Evolutionary conservation across 1,284 basidiomycete species (phyloP).

Genomic region (Ganoderma lingzhi): DNA sequence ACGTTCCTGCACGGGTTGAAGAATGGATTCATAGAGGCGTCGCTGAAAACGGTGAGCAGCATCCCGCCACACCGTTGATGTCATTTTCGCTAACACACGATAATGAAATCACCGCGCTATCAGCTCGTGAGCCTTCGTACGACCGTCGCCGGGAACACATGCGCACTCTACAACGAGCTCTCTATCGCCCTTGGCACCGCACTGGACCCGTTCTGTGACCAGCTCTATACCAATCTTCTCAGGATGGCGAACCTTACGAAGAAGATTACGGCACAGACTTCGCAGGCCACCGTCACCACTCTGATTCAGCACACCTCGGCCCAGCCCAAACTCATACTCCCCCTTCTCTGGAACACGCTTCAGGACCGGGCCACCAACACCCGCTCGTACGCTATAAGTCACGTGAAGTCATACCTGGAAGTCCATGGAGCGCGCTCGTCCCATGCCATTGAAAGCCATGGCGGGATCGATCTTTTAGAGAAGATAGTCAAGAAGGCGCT

Average conservation of each 20-base stretch:
- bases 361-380: slow-evolving; percentile 89
- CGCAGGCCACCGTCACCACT: slow-evolving; percentile 76
- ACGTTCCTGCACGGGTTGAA: slow-evolving; percentile 82
- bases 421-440: slow-evolving; percentile 72
- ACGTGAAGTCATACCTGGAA: slow-evolving; percentile 80
- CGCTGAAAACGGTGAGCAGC: slow-evolving; percentile 82
- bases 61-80: slow-evolving; percentile 9
- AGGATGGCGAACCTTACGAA: slow-evolving; percentile 96
- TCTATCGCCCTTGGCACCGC: slow-evolving; percentile 71
- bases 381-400: slow-evolving; percentile 72
- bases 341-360: slow-evolving; percentile 77
- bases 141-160: slow-evolving; percentile 87
- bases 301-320: slow-evolving; percentile 79
- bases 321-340: slow-evolving; percentile 75
- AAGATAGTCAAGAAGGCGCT: slow-evolving; percentile 78
- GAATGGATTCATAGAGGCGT: slow-evolving; percentile 81
- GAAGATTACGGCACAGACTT: slow-evolving; percentile 89
- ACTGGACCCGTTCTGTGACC: slow-evolving; percentile 83
- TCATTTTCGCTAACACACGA: slow-evolving; percentile 20
- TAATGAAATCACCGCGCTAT: slow-evolving; percentile 22
- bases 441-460: slow-evolving; percentile 68
- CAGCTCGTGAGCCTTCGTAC: slow-evolving; percentile 92
- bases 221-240: slow-evolving; percentile 77
- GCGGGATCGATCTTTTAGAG: slow-evolving; percentile 76
- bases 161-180: slow-evolving; percentile 83